phyloP scores from a whole-genome alignment of 305 asterid genomes.

The Solanum hybrid region DNA sequence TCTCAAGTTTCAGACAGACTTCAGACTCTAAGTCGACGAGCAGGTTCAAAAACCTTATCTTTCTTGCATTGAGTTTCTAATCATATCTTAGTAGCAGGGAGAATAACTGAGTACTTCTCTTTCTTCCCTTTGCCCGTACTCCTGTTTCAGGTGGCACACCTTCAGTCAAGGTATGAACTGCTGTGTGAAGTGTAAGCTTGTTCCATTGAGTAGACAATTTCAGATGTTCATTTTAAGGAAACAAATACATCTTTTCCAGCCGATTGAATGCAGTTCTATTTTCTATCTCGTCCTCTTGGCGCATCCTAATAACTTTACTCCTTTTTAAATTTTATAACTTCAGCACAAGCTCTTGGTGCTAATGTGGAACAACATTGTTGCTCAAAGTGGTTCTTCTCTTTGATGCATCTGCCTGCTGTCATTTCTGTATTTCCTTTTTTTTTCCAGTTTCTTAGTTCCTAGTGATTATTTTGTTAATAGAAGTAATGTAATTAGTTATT shows the following conservation, averaged over 20 bases:
- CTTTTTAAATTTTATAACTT: not conserved
- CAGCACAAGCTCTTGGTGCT: not conserved
- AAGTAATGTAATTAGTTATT: not conserved
- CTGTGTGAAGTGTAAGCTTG: slow-evolving; percentile 47
- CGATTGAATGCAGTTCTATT: not conserved
- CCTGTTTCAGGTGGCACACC: slow-evolving; percentile 48
- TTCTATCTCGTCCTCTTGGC: not conserved
- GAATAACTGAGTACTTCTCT: not conserved
- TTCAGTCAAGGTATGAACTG: slow-evolving; percentile 74
- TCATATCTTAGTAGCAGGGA: not conserved
- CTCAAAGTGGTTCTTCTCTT: not conserved
- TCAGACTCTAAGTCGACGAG: slow-evolving; percentile 49
- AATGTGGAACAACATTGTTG: not conserved
- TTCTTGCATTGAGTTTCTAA: slow-evolving; percentile 6
- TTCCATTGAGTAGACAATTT: not conserved
- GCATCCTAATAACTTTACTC: not conserved
- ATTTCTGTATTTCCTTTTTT: not conserved
- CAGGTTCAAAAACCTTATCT: slow-evolving; percentile 37
- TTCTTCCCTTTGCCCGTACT: not conserved
- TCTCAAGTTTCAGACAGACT: slow-evolving; percentile 76
- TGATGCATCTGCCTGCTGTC: not conserved
- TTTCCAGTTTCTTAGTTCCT: not conserved
- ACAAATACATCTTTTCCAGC: not conserved
- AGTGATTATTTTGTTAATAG: not conserved
- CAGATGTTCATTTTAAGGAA: not conserved